Evolutionary conservation across 2,329 filamentous ascomycete species (phyloP).

Genomic region (Beauveria scarabaeidicola): DNA sequence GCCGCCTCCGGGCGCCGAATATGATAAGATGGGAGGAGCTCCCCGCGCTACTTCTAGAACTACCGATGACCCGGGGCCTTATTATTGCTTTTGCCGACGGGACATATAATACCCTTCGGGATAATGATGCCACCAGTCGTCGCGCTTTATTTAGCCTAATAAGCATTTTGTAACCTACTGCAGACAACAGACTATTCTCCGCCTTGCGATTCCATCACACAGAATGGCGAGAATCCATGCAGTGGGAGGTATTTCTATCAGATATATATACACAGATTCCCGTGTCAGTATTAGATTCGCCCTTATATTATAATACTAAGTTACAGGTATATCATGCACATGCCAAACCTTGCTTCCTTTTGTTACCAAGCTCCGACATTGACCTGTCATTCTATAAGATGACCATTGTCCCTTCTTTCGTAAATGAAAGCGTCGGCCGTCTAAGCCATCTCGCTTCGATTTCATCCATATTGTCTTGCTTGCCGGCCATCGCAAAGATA

Average conservation of each 20-base stretch:
- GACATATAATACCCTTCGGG: not conserved
- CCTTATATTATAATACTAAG: too few relatives aligned
- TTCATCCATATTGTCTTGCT: not conserved
- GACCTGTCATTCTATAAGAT: too few relatives aligned
- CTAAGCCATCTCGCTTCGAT: not conserved
- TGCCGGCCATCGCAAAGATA: conserved; percentile 1
- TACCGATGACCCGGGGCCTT: not conserved
- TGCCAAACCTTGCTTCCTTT: not conserved
- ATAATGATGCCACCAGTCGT: too few relatives aligned
- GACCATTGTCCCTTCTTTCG: not conserved
- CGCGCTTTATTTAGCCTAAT: too few relatives aligned
- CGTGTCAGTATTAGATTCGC: too few relatives aligned
- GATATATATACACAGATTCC: too few relatives aligned
- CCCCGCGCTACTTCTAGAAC: not conserved
- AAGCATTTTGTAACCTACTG: too few relatives aligned
- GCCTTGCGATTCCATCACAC: too few relatives aligned
- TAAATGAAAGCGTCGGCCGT: not conserved
- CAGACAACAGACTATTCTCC: too few relatives aligned
- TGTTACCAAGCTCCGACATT: not conserved
- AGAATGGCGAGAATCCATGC: too few relatives aligned
- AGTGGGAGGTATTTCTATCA: too few relatives aligned
- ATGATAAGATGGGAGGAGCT: not conserved
- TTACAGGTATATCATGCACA: too few relatives aligned
- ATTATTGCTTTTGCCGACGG: not conserved
- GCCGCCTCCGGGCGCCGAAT: not conserved